Evolutionary conservation across 2,329 filamentous ascomycete species (phyloP).

Genomic region (Neonectria ditissima): DNA sequence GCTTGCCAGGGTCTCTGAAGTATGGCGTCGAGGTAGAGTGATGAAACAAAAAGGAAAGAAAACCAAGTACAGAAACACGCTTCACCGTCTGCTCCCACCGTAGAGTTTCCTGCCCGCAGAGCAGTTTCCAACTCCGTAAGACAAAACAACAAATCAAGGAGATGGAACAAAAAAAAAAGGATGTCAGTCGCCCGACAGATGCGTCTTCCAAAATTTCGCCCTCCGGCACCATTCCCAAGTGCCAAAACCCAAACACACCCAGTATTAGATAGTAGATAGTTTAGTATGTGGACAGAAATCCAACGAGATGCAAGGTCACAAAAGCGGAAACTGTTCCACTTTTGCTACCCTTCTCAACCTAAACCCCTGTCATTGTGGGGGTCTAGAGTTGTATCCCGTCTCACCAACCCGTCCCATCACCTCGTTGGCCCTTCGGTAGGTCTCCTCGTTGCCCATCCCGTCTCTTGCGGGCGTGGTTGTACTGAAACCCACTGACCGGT

Average conservation of each 20-base stretch:
- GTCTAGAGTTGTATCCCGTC: constrained; percentile 7
- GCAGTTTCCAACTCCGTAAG: constrained; percentile 33
- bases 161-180: constrained; percentile 29
- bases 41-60: constrained; percentile 12
- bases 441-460: constrained; percentile 53
- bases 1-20: constrained; percentile 21
- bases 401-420: too few relatives aligned
- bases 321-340: not conserved
- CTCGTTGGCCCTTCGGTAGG: constrained; percentile 34
- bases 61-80: constrained; percentile 32
- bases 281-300: constrained; percentile 10
- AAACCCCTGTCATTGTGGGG: constrained; percentile 8
- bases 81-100: constrained; percentile 29
- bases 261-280: constrained; percentile 41
- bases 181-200: constrained; percentile 46
- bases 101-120: constrained; percentile 29
- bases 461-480: constrained; percentile 49
- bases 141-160: constrained; percentile 32
- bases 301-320: not conserved
- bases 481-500: constrained; percentile 53
- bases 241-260: constrained; percentile 36
- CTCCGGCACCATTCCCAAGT: constrained; percentile 32
- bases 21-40: constrained; percentile 24
- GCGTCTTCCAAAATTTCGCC: constrained; percentile 44
- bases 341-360: not conserved